Percentiles rank a stretch among this genome's conserved stretches.
Evolutionary conservation across 176 grass and related monocot species (phyloP).

Genomic region (Phyllostachys edulis): DNA sequence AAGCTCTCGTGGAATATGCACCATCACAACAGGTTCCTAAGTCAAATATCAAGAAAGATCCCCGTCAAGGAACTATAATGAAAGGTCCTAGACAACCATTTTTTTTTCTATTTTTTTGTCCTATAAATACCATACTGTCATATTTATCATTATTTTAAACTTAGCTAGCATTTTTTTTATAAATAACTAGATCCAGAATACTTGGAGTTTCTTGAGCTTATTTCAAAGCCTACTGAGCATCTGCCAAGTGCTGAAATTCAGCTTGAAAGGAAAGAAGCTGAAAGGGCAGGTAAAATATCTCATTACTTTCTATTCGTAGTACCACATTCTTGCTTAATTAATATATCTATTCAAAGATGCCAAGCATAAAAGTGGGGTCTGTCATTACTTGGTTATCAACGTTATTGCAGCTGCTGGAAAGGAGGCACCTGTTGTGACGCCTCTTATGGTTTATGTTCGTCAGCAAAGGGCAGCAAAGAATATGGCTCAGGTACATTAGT

Average conservation of each 20-base stretch:
- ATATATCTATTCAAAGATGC: conserved; percentile 15
- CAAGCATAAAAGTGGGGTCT: conserved; percentile 13
- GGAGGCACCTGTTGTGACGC: conserved; percentile 75
- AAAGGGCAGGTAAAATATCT: conserved; percentile 74
- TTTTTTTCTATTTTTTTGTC: background rate
- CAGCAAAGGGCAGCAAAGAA: conserved; percentile 90
- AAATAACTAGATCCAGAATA: conserved; percentile 81
- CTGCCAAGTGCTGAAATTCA: conserved; percentile 99
- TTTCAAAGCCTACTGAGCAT: conserved; percentile 85
- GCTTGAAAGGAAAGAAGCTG: conserved; percentile 97
- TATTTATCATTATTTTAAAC: conserved; percentile 27
- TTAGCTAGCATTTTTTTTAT: conserved; percentile 15
- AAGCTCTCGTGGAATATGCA: conserved; percentile 90
- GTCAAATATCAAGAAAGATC: conserved; percentile 77
- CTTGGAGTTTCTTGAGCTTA: conserved; percentile 81
- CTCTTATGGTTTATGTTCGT: conserved; percentile 90
- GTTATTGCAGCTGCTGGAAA: conserved; percentile 67
- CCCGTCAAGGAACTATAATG: conserved; percentile 78
- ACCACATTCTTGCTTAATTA: conserved; percentile 11
- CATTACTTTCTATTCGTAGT: background rate
- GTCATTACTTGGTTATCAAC: conserved; percentile 8
- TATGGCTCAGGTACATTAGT: conserved; percentile 58
- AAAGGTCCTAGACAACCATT: conserved; percentile 55
- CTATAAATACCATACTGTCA: background rate
- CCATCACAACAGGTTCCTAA: conserved; percentile 82